phyloP scores from a whole-genome alignment of 2,329 filamentous ascomycete genomes.

The Colletotrichum sp. region DNA sequence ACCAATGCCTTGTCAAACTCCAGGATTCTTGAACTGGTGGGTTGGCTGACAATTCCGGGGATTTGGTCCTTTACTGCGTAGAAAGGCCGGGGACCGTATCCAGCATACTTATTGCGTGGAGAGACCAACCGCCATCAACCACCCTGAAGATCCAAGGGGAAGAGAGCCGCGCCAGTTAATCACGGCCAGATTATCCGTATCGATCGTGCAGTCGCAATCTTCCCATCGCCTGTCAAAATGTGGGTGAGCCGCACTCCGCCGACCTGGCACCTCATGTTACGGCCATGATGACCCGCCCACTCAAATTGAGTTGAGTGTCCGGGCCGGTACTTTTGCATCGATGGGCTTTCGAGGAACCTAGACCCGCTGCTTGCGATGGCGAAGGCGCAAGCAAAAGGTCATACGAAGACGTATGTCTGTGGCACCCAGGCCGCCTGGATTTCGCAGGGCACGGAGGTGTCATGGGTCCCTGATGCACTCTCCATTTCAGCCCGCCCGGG shows the following conservation, averaged over 20 bases:
- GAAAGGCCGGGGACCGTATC: neutral
- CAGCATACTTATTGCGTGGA: neutral
- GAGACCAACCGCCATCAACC: neutral
- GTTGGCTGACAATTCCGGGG: neutral
- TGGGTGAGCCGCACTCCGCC: conserved; percentile 1
- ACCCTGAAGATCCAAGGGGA: neutral
- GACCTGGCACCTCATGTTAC: neutral
- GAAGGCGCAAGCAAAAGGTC: neutral
- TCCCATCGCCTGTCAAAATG: conserved; percentile 1
- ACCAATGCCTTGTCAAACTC: neutral
- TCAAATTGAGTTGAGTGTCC: neutral
- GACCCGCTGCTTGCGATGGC: neutral
- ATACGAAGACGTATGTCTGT: neutral
- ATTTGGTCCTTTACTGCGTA: conserved; percentile 9
- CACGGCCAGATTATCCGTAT: neutral
- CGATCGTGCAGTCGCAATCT: neutral
- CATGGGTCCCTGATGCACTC: neutral
- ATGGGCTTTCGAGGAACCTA: neutral
- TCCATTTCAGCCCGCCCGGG: neutral
- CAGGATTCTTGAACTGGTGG: neutral
- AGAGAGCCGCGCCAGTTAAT: neutral
- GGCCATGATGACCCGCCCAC: neutral
- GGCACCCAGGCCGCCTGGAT: neutral
- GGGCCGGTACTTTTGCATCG: neutral
- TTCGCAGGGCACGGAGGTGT: neutral